phyloP scores from a whole-genome alignment of 2,329 filamentous ascomycete genomes.

The Xylariales sp. region DNA sequence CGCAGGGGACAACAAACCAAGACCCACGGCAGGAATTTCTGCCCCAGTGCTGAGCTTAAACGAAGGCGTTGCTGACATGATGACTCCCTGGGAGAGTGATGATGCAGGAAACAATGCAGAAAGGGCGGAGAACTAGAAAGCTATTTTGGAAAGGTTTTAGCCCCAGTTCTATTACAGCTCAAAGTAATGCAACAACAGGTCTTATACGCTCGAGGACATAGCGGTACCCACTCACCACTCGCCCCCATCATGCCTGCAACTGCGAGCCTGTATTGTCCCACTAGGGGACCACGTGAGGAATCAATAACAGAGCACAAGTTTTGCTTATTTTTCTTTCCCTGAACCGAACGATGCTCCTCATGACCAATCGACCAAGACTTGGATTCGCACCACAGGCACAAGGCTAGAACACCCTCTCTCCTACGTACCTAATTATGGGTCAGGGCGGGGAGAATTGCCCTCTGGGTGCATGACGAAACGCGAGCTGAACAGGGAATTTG shows the following conservation, averaged over 20 bases:
- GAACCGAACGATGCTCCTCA: background rate
- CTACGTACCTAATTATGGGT: too few relatives aligned
- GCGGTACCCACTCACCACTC: background rate
- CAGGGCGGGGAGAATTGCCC: slow-evolving; percentile 1
- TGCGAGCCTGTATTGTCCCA: background rate
- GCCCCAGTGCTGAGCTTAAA: slow-evolving; percentile 27
- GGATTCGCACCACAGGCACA: background rate
- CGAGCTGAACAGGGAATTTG: background rate
- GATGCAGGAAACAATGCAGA: background rate
- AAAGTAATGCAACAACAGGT: background rate
- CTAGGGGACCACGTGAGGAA: too few relatives aligned
- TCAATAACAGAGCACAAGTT: too few relatives aligned
- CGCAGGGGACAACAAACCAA: slow-evolving; percentile 23
- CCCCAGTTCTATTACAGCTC: background rate
- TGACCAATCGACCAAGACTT: background rate
- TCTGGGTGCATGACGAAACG: background rate
- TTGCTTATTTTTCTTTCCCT: too few relatives aligned
- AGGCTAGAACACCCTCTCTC: too few relatives aligned
- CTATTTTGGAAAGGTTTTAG: background rate
- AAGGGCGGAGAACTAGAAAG: background rate
- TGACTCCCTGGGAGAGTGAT: background rate
- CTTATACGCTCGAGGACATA: background rate
- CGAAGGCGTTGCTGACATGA: slow-evolving; percentile 2
- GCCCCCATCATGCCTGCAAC: background rate
- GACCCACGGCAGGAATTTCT: slow-evolving; percentile 25